These are phyloP conservation scores for Yamadazyma kitorensis DNA, from an alignment of 805 yeast species.

Conservation along the genomic window DNA sequence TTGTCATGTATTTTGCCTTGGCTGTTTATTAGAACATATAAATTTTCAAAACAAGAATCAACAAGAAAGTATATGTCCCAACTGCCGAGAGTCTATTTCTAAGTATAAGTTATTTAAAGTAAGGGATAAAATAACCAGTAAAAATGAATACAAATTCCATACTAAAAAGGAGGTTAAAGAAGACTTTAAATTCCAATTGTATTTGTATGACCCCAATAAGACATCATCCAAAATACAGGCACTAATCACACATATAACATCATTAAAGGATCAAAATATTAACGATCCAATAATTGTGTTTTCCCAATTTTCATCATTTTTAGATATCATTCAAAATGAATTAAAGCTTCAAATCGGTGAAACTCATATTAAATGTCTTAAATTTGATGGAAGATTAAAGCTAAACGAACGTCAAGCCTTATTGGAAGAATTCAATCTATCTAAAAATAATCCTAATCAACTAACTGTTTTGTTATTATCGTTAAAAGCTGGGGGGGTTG, in stretches of 20 bases:
- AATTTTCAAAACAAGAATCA: constrained; percentile 57
- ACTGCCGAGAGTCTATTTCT: constrained; percentile 62
- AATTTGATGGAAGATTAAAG: constrained; percentile 80
- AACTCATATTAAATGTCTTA: constrained; percentile 45
- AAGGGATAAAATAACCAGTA: constrained; percentile 21
- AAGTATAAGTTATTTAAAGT: constrained; percentile 47
- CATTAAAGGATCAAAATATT: constrained; percentile 51
- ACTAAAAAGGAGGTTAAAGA: constrained; percentile 22
- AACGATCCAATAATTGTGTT: constrained; percentile 81
- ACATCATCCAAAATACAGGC: constrained; percentile 76
- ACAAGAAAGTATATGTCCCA: constrained; percentile 62
- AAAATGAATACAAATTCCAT: constrained; percentile 28
- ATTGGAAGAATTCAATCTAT: constrained; percentile 50
- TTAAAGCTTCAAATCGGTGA: constrained; percentile 43
- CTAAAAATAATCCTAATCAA: constrained; percentile 20
- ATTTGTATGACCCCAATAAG: constrained; percentile 47
- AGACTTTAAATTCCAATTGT: constrained; percentile 29
- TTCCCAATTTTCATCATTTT: constrained; percentile 82
- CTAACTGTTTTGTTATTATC: constrained; percentile 63
- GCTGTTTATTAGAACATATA: constrained; percentile 72
- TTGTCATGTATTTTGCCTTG: constrained; percentile 75
- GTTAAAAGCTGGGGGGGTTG: constrained; percentile 93
- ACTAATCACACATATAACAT: constrained; percentile 55
- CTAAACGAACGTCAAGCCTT: constrained; percentile 63
- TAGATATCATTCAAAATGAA: constrained; percentile 71